phyloP scores from a whole-genome alignment of 805 yeast genomes.

The Hanseniaspora nectarophila region DNA sequence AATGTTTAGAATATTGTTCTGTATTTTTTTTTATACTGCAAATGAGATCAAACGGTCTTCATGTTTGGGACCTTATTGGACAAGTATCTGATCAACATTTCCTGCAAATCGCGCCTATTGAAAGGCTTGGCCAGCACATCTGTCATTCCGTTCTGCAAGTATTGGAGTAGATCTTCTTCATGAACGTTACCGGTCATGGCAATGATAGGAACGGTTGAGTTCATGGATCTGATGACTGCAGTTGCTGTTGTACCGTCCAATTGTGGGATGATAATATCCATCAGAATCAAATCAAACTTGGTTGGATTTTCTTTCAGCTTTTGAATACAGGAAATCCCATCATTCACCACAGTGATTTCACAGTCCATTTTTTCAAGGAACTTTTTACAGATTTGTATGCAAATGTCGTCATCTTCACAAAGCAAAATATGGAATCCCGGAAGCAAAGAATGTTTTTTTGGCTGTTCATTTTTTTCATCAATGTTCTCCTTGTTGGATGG shows the following conservation, averaged over 20 bases:
- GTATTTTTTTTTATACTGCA: background rate
- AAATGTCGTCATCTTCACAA: slow-evolving; percentile 72
- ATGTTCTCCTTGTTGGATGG: slow-evolving; percentile 1
- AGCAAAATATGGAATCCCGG: slow-evolving; percentile 56
- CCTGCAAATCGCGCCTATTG: slow-evolving; percentile 70
- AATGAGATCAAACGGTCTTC: background rate
- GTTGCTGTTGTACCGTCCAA: slow-evolving; percentile 85
- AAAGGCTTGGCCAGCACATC: slow-evolving; percentile 91
- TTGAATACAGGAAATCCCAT: slow-evolving; percentile 79
- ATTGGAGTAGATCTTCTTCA: slow-evolving; percentile 67
- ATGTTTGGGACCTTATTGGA: slow-evolving; percentile 36
- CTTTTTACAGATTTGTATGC: slow-evolving; percentile 71
- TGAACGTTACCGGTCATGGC: slow-evolving; percentile 90
- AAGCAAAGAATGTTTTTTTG: background rate
- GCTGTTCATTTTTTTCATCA: background rate
- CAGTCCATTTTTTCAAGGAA: slow-evolving; percentile 82
- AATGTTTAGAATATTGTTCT: too few species aligned
- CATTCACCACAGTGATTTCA: slow-evolving; percentile 82
- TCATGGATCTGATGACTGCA: slow-evolving; percentile 73
- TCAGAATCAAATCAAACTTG: slow-evolving; percentile 64
- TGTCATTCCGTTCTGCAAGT: slow-evolving; percentile 78
- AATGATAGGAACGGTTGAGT: slow-evolving; percentile 75
- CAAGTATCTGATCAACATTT: slow-evolving; percentile 64
- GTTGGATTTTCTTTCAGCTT: slow-evolving; percentile 46
- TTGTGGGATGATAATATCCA: slow-evolving; percentile 87